A percentile compares a stretch with the other conserved stretches of the same genome.
These are phyloP conservation scores for Komagataella pseudopastoris DNA, from an alignment of 805 yeast species.

Conservation along the genomic window DNA sequence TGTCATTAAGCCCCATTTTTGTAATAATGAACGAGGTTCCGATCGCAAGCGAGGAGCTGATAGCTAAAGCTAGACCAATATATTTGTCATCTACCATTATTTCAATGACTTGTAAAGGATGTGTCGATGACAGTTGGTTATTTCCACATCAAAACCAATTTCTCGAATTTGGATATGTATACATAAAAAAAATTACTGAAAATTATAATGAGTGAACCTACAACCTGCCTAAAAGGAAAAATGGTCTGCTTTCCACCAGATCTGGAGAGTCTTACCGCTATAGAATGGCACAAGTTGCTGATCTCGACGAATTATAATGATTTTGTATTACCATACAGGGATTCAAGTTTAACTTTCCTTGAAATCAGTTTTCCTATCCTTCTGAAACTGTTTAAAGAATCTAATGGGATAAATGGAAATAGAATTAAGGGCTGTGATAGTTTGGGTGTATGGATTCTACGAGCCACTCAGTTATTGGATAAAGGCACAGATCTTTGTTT, in stretches of 20 bases:
- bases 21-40: constrained; percentile 87
- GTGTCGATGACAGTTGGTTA: background rate
- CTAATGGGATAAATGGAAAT: constrained; percentile 21
- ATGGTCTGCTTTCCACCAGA: background rate
- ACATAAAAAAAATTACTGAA: background rate
- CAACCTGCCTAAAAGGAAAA: background rate
- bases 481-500: background rate
- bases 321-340: background rate
- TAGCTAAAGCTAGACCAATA: constrained; percentile 79
- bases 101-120: background rate
- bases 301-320: background rate
- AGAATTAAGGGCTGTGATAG: constrained; percentile 42
- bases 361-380: constrained; percentile 13
- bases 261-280: background rate
- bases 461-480: constrained; percentile 29
- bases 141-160: background rate
- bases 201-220: background rate
- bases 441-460: constrained; percentile 47
- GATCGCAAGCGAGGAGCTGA: constrained; percentile 77
- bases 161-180: background rate
- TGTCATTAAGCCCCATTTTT: constrained; percentile 69
- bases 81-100: constrained; percentile 61
- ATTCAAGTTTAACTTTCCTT: background rate
- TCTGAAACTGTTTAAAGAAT: constrained; percentile 15
- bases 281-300: background rate